Evolutionary conservation across 2,329 filamentous ascomycete genomes (phyloP), one percentile per base, ranked within the genome.

Genomic region (Fusarium albidum): DNA sequence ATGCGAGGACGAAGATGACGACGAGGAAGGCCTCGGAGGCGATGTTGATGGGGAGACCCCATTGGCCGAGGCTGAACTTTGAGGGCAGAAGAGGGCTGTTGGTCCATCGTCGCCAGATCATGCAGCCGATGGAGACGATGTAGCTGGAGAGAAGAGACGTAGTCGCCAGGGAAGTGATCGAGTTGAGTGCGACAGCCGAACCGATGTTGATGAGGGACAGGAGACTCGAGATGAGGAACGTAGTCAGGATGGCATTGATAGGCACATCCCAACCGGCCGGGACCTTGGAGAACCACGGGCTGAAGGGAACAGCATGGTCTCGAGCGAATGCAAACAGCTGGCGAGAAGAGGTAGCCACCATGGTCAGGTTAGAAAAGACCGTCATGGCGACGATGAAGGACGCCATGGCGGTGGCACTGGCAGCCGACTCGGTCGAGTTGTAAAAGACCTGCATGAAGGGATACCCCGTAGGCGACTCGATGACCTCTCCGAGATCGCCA

Each of bases 381-480:
- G 57, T 65, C 63, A 65, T 64, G 27, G 58, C 61, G 4, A 65
- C 43, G 4, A 65, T 51, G 31, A 65, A 62, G 0, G 53, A 58
- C 0, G 62, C 33, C 54, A 65, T 50, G 2, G 59, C 63, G 4
- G 59, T 65, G 14, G 63, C 59, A 11, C 63, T 59, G 9, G 28
- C 45, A 0, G 35, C 17, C 2, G 63, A 65, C n/a, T 46, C 17
- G 3, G 62, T 65, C 2, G 63, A 64, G 45, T 64, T 65, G 8
- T 43, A 35, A 4, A 65, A 65, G 1, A 65, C 63, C 1, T 65
- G 57, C 62, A 65, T 65, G 9, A 64, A 65, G 2, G 63, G 63
- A 3, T 65, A 48, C 4, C 62, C 63, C 0, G 62, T 65, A 0
- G 63, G 59, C 0, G 63, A 65, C 0, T 27, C n/a, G 3, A 65